Conservation (phyloP, 2,329 filamentous ascomycete species). For the Leptosphaerulina australis region DNA sequence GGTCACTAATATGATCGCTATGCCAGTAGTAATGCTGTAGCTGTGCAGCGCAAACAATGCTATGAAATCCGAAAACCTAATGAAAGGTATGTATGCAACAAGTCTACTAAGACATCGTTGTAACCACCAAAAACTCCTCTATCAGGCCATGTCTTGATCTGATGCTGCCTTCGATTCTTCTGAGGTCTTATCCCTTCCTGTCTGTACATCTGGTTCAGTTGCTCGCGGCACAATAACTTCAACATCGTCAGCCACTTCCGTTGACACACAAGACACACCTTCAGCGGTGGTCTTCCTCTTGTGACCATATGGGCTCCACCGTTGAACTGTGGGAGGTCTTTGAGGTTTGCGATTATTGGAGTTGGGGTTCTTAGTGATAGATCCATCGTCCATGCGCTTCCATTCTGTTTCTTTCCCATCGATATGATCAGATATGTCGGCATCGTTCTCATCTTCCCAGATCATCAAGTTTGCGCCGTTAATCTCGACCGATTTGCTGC, state of each 20-base stretch:
- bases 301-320: conserved; percentile 45
- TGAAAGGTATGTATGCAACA: conserved; percentile 24
- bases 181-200: conserved; percentile 1
- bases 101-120: not conserved
- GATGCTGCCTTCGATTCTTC: conserved; percentile 16
- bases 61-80: conserved; percentile 25
- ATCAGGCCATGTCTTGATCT: conserved; percentile 25
- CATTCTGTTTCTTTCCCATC: conserved; percentile 46
- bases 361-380: conserved; percentile 46
- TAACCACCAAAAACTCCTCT: not conserved
- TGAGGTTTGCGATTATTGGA: conserved; percentile 42
- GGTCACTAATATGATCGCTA: conserved; percentile 1
- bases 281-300: conserved; percentile 36
- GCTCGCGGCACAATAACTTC: conserved; percentile 17
- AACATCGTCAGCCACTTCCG: conserved; percentile 27
- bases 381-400: conserved; percentile 47
- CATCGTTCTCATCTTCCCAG: conserved; percentile 49
- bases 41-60: conserved; percentile 18
- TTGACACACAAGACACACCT: conserved; percentile 29
- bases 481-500: conserved; percentile 45
- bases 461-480: conserved; percentile 49
- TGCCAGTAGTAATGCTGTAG: conserved; percentile 10
- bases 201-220: not conserved
- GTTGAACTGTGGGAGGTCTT: conserved; percentile 30
- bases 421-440: conserved; percentile 47